A percentile compares a stretch with the other conserved stretches of the same genome.
Evolutionary conservation across 2,329 filamentous ascomycete species (phyloP).

Genomic region (Tolypocladium album): DNA sequence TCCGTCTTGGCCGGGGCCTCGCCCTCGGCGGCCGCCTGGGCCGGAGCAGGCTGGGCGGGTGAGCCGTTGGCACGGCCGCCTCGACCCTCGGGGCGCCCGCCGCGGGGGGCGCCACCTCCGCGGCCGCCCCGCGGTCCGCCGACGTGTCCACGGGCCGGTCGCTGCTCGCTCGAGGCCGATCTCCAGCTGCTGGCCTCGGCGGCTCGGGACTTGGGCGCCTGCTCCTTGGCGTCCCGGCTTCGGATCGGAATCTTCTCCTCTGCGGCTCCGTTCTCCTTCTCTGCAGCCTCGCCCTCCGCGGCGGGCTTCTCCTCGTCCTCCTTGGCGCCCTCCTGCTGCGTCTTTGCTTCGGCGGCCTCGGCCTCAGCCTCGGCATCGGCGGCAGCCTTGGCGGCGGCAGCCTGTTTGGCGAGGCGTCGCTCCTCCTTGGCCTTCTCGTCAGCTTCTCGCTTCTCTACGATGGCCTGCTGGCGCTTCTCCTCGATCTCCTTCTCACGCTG

Average conservation of each 20-base stretch:
- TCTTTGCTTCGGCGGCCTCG: slow-evolving; percentile 23
- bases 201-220: slow-evolving; percentile 42
- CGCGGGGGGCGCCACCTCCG: slow-evolving; percentile 25
- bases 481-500: slow-evolving; percentile 82
- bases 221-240: slow-evolving; percentile 28
- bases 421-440: slow-evolving; percentile 81
- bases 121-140: slow-evolving; percentile 32
- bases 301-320: slow-evolving; percentile 15
- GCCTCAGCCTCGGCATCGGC: slow-evolving; percentile 30
- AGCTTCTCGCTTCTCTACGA: slow-evolving; percentile 76
- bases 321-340: slow-evolving; percentile 21
- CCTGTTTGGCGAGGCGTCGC: slow-evolving; percentile 48
- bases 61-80: slow-evolving; percentile 38
- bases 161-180: slow-evolving; percentile 35
- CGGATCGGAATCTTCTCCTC: slow-evolving; percentile 38
- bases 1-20: slow-evolving; percentile 29
- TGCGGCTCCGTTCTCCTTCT: slow-evolving; percentile 19
- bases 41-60: slow-evolving; percentile 17
- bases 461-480: slow-evolving; percentile 65
- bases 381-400: slow-evolving; percentile 36
- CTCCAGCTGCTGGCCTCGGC: slow-evolving; percentile 52
- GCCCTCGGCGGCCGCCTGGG: slow-evolving; percentile 18
- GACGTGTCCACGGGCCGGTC: slow-evolving; percentile 31
- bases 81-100: slow-evolving; percentile 33
- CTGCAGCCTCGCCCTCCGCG: slow-evolving; percentile 12